Base-by-base conservation (phyloP, 345 rosid species). In the Mercurialis annua region DNA sequence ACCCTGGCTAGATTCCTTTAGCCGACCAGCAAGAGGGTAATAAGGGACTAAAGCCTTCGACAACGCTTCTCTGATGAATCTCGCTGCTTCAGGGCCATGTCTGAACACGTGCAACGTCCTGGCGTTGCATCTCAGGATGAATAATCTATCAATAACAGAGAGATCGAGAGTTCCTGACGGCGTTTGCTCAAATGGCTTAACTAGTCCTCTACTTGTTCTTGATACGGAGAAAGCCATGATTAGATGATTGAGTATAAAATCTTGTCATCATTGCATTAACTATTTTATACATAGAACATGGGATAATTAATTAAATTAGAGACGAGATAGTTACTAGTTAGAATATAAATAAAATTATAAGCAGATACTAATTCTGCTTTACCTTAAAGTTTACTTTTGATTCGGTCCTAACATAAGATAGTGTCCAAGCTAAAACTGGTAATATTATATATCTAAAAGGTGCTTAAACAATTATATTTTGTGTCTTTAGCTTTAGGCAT, bases 11-110 rank as follows among this genome's bases (percentile, higher is more conserved):
- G 83, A 69, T 50, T 72, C 81, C 59, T 69, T 75, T 27, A 79
- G 75, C 71, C 83, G 57, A 6, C 89, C 86, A 0, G 89, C 87
- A 4, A 84, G 88, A 31, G 92, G 89, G 60, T 82, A 84, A 46
- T 82, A 84, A 44, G 81, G 82, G 34, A 87, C 88, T 80, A 84
- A 48, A 2, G 84, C 83, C 78, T 76, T 76, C 23, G 84, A 80
- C 82, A 84, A 42, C 67, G 89, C 86, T 47, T 62, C 76, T 21
- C 62, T 75, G 42, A 86, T 80, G 55, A 76, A 84, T 26, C 33
- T 50, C 11, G 84, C 73, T 20, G 87, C 85, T 23, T 68, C 76
- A 21, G 77, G 79, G 31, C 83, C 87, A 15, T 70, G 76, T 44
- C 60, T 54, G 47, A 77, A 86, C 21, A 82, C 82, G 23, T 81